Conservation (phyloP, 2,329 filamentous ascomycete species). For the Trichoderma sp. region DNA sequence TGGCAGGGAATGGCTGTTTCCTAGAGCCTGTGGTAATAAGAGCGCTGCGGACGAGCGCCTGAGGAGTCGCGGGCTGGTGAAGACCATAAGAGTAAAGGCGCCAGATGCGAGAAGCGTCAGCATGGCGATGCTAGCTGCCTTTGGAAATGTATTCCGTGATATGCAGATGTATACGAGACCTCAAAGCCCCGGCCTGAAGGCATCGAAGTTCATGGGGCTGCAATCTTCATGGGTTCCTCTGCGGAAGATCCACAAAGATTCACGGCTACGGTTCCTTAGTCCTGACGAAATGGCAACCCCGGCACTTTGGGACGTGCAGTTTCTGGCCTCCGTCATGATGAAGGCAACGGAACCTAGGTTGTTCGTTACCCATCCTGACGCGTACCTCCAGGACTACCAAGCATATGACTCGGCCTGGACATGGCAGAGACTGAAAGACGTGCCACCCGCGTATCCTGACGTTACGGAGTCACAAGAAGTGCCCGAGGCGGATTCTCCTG, state of each 20-base stretch:
- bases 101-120: slow-evolving; percentile 68
- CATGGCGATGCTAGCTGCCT: slow-evolving; percentile 59
- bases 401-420: slow-evolving; percentile 60
- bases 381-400: slow-evolving; percentile 65
- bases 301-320: slow-evolving; percentile 67
- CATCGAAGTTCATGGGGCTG: slow-evolving; percentile 56
- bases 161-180: slow-evolving; percentile 39
- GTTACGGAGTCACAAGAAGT: slow-evolving; percentile 45
- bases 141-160: slow-evolving; percentile 54
- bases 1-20: slow-evolving; percentile 61
- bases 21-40: slow-evolving; percentile 64
- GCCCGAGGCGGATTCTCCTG: slow-evolving; percentile 60
- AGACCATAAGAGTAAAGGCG: slow-evolving; percentile 59
- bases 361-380: slow-evolving; percentile 72
- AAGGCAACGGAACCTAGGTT: slow-evolving; percentile 64
- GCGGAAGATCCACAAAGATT: slow-evolving; percentile 72
- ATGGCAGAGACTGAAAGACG: slow-evolving; percentile 66
- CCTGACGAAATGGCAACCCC: slow-evolving; percentile 72
- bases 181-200: slow-evolving; percentile 29
- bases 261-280: slow-evolving; percentile 66
- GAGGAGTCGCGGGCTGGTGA: slow-evolving; percentile 70
- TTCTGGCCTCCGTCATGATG: slow-evolving; percentile 73
- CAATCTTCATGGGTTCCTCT: slow-evolving; percentile 71
- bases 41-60: slow-evolving; percentile 67
- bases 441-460: slow-evolving; percentile 57